A percentile compares a stretch with the other conserved stretches of the same genome.
Conservation (phyloP, 1,284 basidiomycete genomes). For the Sporisorium graminicola region DNA sequence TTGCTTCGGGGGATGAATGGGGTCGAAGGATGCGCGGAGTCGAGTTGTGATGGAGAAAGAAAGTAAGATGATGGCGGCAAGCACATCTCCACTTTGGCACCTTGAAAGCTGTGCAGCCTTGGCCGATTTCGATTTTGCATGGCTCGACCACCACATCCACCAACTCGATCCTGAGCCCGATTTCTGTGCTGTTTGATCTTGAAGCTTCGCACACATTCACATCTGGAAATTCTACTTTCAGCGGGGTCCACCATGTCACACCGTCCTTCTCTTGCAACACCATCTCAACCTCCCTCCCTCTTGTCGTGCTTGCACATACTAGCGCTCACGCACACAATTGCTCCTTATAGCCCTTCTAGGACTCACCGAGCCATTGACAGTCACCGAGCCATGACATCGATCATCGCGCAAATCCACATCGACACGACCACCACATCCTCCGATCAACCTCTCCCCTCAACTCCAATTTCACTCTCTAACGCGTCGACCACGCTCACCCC, state of each 20-base stretch:
- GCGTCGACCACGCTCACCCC: slow-evolving; percentile 16
- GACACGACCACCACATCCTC: slow-evolving; percentile 12
- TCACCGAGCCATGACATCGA: not conserved
- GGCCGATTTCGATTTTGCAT: slow-evolving; percentile 3
- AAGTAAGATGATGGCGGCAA: not conserved
- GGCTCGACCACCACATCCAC: slow-evolving; percentile 10
- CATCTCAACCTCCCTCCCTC: not conserved
- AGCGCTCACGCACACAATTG: not conserved
- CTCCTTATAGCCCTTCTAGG: not conserved
- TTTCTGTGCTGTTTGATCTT: not conserved
- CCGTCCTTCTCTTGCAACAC: not conserved
- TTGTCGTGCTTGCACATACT: not conserved
- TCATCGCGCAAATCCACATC: slow-evolving; percentile 36
- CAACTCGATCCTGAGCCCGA: not conserved
- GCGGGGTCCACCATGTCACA: not conserved
- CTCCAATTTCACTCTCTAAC: slow-evolving; percentile 23
- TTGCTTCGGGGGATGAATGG: not conserved
- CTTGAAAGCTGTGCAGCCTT: not conserved
- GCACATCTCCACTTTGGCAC: slow-evolving; percentile 4
- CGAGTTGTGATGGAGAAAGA: not conserved
- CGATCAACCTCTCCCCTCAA: slow-evolving; percentile 4
- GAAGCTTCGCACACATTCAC: not conserved
- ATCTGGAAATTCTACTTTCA: not conserved
- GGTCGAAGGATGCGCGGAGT: not conserved
- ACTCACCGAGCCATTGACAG: not conserved